A percentile compares a stretch with the other conserved stretches of the same genome.
These are phyloP conservation scores for Podila epicladia DNA, from an alignment of 192 early-diverging fungal genomes.

Conservation along the genomic window DNA sequence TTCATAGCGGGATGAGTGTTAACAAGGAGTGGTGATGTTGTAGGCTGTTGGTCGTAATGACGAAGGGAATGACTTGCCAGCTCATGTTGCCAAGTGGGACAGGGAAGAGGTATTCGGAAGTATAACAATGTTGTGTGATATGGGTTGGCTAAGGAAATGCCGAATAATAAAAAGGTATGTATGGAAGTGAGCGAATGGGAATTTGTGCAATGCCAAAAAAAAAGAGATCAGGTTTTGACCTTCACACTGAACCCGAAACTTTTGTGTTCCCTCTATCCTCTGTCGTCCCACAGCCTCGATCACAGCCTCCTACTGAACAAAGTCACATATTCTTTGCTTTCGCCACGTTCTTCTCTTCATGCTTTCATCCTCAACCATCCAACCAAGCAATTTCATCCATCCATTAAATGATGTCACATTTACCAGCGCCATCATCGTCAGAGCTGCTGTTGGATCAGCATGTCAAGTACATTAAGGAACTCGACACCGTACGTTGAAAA, in stretches of 20 bases:
- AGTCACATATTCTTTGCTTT: too few species aligned
- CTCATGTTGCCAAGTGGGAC: conserved; percentile 8
- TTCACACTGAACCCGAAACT: not conserved
- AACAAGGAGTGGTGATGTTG: too few species aligned
- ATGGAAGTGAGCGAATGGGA: conserved; percentile 4
- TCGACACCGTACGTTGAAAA: conserved; percentile 61
- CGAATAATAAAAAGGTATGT: not conserved
- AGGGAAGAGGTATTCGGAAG: not conserved
- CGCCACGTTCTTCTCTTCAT: too few species aligned
- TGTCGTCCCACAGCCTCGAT: too few species aligned
- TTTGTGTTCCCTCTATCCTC: not conserved
- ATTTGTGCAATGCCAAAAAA: not conserved
- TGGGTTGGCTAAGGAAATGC: not conserved
- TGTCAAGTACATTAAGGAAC: conserved; percentile 74
- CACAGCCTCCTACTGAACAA: too few species aligned
- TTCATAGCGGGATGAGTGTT: too few species aligned
- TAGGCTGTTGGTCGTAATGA: not conserved
- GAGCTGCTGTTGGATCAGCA: conserved; percentile 68
- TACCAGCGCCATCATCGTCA: conserved; percentile 8
- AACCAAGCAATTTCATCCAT: not conserved
- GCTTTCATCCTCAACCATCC: too few species aligned
- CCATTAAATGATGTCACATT: conserved; percentile 5
- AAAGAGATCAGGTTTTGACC: not conserved
- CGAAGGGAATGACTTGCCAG: conserved; percentile 10
- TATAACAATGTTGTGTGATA: not conserved